Evolutionary conservation across 2,329 filamentous ascomycete genomes (phyloP), one percentile per base, ranked within the genome.

Genomic region (Fusarium xyrophilum): DNA sequence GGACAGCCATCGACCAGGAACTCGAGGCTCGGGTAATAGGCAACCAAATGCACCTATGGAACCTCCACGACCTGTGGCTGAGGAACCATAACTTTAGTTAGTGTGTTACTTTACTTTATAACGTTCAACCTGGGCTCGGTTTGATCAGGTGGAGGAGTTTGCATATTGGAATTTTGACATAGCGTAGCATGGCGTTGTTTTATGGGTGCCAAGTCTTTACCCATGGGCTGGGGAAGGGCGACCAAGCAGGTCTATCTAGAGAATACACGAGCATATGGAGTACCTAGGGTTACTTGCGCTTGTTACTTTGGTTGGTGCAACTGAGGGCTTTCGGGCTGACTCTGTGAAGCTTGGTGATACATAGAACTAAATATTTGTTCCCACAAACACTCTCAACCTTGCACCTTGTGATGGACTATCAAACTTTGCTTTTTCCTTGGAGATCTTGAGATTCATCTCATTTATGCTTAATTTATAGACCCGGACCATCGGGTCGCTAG

Each of bases 1-100:
- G 2, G 77, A 65, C n/a, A 64, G 61, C 4, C 68, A 71, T 32
- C 63, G 65, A 8, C 68, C 65, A 3, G 73, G 67, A 28, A 72
- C 69, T 27, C 51, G 56, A 17, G 64, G 53, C 15, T 62, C 64
- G 8, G 40, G 46, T 9, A 60, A 46, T 2, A 60, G n/a, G 25
- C 47, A 47, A 13, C 35, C 35, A 27, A 36, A 36, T 17, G 36
- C 19, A 8, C 32, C 40, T 14, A 33, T 33, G 21, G 53, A 62
- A 3, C 48, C 42, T 19, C 42, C 53, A 53, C 44, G 47, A 21
- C 35, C 61, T 9, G 36, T 53, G n/a, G 17, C 32, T n/a, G 60
- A 59, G 28, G 43, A 50, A 15, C 14, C 43, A 13, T 65, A 21
- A 23, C 2, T 11, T 15, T 9, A 28, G 1, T 14, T 4, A 14